These are phyloP conservation scores for Yamadazyma ubonensis DNA, from an alignment of 805 yeast species.

Conservation along the genomic window DNA sequence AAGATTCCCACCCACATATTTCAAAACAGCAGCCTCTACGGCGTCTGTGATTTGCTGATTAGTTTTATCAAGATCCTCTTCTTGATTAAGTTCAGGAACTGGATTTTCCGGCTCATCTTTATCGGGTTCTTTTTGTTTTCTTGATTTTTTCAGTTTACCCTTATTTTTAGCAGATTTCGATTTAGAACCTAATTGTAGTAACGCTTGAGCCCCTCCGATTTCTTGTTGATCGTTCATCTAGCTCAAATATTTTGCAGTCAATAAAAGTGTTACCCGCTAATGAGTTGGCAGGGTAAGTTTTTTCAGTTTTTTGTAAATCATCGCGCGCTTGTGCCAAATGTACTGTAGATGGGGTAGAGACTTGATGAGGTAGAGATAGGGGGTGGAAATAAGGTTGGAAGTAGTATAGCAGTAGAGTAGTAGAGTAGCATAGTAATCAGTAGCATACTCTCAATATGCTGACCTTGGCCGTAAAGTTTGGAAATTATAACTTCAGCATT, in stretches of 20 bases:
- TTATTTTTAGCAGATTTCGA: conserved; percentile 12
- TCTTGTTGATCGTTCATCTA: conserved; percentile 37
- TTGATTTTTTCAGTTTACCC: conserved; percentile 1
- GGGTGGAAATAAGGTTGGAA: no score
- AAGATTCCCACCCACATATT: conserved; percentile 65
- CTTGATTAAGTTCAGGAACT: not conserved
- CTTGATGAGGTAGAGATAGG: no score
- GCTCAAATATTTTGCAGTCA: conserved; percentile 6
- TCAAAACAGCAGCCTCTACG: conserved; percentile 79
- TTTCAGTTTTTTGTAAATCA: not conserved
- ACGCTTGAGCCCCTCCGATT: conserved; percentile 48
- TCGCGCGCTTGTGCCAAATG: not conserved
- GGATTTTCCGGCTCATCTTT: conserved; percentile 3
- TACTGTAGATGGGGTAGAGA: no score
- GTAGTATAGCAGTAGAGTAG: no score
- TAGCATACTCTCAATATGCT: no score
- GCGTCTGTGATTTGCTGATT: conserved; percentile 46
- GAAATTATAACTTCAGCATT: not conserved
- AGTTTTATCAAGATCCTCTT: conserved; percentile 22
- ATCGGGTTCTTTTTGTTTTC: conserved; percentile 10
- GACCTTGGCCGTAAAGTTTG: no score
- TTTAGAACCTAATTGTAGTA: conserved; percentile 40
- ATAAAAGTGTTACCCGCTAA: conserved; percentile 14
- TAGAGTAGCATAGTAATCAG: no score
- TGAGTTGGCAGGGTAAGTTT: conserved; percentile 11